These are phyloP conservation scores for Diaporthe caulivora DNA, from an alignment of 2,329 filamentous ascomycete genomes.

Conservation along the genomic window DNA sequence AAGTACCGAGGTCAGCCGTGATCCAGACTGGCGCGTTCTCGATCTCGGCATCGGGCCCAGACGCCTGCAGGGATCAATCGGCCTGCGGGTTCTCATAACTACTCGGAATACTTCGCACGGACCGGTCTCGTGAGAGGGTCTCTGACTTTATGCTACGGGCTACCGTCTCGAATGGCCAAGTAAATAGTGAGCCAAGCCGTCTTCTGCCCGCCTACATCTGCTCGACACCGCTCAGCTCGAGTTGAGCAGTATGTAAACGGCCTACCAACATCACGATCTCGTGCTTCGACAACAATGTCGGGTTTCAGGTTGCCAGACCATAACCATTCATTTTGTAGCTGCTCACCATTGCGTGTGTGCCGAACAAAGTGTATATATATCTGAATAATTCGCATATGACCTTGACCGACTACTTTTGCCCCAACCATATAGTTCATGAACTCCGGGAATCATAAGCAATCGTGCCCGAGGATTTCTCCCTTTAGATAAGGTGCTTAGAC, in stretches of 20 bases:
- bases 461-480: conserved; percentile 10
- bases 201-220: too few relatives aligned
- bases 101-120: conserved; percentile 13
- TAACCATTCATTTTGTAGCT: conserved; percentile 6
- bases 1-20: conserved; percentile 33
- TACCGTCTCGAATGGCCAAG: not conserved
- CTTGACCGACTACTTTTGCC: conserved; percentile 34
- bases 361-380: conserved; percentile 36
- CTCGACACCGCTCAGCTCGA: not conserved
- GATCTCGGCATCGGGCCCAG: conserved; percentile 38
- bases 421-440: conserved; percentile 37
- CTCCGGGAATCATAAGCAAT: conserved; percentile 41
- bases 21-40: conserved; percentile 31
- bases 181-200: not conserved
- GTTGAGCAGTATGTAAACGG: not conserved
- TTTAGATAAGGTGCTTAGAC: conserved; percentile 78
- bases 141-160: not conserved
- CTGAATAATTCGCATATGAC: conserved; percentile 27
- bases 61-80: conserved; percentile 22
- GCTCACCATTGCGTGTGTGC: conserved; percentile 27
- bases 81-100: not conserved
- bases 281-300: not conserved
- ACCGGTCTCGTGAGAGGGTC: not conserved
- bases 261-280: not conserved
- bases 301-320: conserved; percentile 19